Base-by-base conservation (phyloP, 140 eudicot species). In the Oenanthe javanica region DNA sequence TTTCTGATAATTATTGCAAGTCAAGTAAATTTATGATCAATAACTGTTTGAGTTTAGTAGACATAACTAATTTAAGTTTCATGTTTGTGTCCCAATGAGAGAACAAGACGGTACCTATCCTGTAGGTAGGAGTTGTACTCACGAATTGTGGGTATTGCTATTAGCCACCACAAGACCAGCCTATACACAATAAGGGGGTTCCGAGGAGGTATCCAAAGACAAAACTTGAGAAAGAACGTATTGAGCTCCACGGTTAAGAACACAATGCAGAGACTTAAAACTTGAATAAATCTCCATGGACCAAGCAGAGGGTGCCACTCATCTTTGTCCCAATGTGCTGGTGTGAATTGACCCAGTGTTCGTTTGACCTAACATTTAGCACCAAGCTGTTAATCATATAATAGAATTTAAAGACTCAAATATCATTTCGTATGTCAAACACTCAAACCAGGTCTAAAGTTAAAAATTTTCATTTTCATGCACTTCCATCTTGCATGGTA, bases 251-350 rank as follows among this genome's bases (percentile, higher is more conserved):
- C 93, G 7, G 96, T 92, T 88, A 95, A 86, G 83, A 92, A 92
- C 75, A 88, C 81, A 14, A 87, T 81, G 84, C 99, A 95, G 61
- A 95, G 96, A 77, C 87, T 86, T 25, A 95, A 88, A 79, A 95
- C 97, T 95, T 95, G 97, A 42, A 95, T 77, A 86, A 95, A 95
- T 61, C 99, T 90, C 89, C 93, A 92, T 31, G 99, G 99, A 31
- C 99, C 97, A 40, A 90, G 97, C 80, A 95, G 91, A 25, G 97
- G 97, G 82, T 89, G 97, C 99, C 99, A 95, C 85, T 95, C 99
- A 76, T 95, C 99, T 89, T 95, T 95, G 87, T 95, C 99, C 99
- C 99, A 95, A 19, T 85, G 87, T 45, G 99, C 99, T 21, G 99
- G 99, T 5, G 99, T 95, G 74, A 95, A 95, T 77, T 95, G 99